phyloP scores from a whole-genome alignment of 2,329 filamentous ascomycete genomes.

The Epichloe brachyelytri region DNA sequence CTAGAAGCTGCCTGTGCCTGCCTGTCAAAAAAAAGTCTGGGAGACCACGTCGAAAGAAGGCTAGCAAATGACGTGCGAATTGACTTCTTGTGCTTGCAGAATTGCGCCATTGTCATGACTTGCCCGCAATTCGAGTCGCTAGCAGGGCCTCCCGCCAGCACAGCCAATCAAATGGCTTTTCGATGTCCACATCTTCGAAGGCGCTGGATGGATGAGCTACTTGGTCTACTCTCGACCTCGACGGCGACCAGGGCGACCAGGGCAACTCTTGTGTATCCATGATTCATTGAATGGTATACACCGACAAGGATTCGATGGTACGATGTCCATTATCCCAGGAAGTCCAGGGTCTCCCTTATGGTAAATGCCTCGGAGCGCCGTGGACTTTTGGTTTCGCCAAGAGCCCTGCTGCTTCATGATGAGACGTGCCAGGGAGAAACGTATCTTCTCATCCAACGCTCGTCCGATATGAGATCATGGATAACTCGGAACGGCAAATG shows the following conservation, averaged over 20 bases:
- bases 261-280: no score
- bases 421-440: no score
- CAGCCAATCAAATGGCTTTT: background rate
- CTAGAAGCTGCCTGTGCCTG: background rate
- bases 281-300: background rate
- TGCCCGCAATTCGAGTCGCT: background rate
- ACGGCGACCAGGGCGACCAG: no score
- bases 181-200: background rate
- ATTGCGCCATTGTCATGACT: conserved; percentile 4
- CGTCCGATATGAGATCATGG: background rate
- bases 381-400: background rate
- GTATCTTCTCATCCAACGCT: no score
- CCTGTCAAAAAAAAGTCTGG: background rate
- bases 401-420: background rate
- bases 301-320: background rate
- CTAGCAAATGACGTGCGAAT: conserved; percentile 4
- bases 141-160: background rate
- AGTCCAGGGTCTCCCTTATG: background rate
- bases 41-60: background rate
- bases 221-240: no score
- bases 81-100: background rate
- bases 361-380: background rate
- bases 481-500: background rate
- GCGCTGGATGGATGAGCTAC: no score
- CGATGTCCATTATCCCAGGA: background rate